Conservation (phyloP, 495 filamentous ascomycete genomes). For the Echria macrotheca region DNA sequence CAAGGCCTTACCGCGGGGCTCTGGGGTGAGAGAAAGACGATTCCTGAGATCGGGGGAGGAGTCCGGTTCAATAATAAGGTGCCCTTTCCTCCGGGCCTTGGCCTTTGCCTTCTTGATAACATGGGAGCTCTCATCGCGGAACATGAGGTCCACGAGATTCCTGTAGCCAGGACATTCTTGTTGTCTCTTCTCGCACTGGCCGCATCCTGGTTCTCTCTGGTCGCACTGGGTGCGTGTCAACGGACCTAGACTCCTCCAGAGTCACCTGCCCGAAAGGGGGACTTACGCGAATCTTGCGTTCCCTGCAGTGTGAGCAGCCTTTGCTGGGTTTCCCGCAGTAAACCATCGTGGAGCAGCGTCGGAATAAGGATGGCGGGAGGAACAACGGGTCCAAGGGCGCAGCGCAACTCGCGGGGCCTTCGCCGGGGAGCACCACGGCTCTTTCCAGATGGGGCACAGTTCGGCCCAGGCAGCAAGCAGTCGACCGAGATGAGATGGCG, state of each 20-base stretch:
- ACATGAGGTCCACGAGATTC: slow-evolving; percentile 63
- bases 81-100: slow-evolving; percentile 27
- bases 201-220: slow-evolving; percentile 57
- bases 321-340: slow-evolving; percentile 68
- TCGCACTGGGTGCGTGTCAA: slow-evolving; percentile 51
- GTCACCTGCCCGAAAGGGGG: slow-evolving; percentile 10
- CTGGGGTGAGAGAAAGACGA: slow-evolving; percentile 22
- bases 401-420: background rate
- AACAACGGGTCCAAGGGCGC: background rate
- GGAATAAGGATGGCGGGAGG: background rate
- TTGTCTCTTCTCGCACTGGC: slow-evolving; percentile 59
- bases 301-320: slow-evolving; percentile 61
- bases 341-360: slow-evolving; percentile 48
- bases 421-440: background rate
- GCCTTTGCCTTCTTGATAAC: slow-evolving; percentile 59
- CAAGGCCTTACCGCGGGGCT: slow-evolving; percentile 16
- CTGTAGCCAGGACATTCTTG: slow-evolving; percentile 65
- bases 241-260: background rate
- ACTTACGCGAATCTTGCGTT: slow-evolving; percentile 30
- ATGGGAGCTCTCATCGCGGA: slow-evolving; percentile 65
- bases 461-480: no score
- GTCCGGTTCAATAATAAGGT: slow-evolving; percentile 12
- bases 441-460: background rate
- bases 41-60: slow-evolving; percentile 18
- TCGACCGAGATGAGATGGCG: no score